Conservation (phyloP, 164 flowering plant genomes). For the Echeveria elegans region DNA sequence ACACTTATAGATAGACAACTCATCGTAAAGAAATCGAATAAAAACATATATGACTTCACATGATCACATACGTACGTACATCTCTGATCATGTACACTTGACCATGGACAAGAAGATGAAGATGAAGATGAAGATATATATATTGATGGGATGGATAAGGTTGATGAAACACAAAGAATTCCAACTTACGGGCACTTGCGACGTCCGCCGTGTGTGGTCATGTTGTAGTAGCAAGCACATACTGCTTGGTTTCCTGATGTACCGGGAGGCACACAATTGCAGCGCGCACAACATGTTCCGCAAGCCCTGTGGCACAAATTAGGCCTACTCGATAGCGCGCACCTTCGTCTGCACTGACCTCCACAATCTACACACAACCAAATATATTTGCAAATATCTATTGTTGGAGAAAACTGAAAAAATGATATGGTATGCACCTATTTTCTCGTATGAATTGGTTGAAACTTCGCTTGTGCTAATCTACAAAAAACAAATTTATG, state of each 20-base stretch:
- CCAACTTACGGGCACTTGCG: constrained; percentile 14
- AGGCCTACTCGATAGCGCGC: constrained; percentile 10
- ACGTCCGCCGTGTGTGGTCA: constrained; percentile 12
- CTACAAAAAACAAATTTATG: not conserved
- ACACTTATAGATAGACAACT: not conserved
- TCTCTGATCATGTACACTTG: too few relatives aligned
- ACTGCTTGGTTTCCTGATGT: constrained; percentile 6
- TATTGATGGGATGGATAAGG: not conserved
- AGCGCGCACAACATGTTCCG: constrained; percentile 12
- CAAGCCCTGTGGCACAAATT: constrained; percentile 11
- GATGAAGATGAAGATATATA: not conserved
- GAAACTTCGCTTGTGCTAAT: not conserved
- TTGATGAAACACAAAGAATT: not conserved
- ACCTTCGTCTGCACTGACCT: constrained; percentile 4
- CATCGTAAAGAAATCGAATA: too few relatives aligned
- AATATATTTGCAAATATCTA: not conserved
- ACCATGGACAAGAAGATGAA: not conserved
- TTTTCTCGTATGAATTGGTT: not conserved
- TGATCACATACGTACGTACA: too few relatives aligned
- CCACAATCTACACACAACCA: not conserved
- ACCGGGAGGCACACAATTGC: constrained; percentile 13
- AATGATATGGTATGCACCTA: not conserved
- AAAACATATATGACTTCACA: not conserved
- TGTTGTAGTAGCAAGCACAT: constrained; percentile 9
- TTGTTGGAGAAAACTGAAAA: not conserved